phyloP scores from a whole-genome alignment of 192 early-diverging fungal genomes.

The Coemansia sp. region DNA sequence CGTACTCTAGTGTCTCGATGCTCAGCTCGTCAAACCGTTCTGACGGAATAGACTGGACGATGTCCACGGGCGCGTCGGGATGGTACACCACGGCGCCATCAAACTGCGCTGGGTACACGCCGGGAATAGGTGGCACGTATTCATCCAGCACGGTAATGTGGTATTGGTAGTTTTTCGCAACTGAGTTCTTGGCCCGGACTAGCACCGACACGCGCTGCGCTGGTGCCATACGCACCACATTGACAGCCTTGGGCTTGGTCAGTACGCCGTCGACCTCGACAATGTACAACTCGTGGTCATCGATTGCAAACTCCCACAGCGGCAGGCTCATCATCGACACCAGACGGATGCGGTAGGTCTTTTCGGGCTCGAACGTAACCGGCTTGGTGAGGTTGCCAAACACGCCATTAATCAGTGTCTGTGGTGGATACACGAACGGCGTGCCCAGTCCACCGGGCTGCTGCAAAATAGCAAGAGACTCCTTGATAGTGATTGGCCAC shows the following conservation, averaged over 20 bases:
- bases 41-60: slow-evolving; percentile 15
- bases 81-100: slow-evolving; percentile 59
- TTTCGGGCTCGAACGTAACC: slow-evolving; percentile 64
- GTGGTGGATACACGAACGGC: background rate
- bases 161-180: slow-evolving; percentile 63
- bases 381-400: slow-evolving; percentile 35
- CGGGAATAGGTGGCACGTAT: slow-evolving; percentile 67
- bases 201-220: slow-evolving; percentile 78
- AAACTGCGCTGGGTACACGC: slow-evolving; percentile 54
- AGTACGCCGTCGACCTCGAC: slow-evolving; percentile 76
- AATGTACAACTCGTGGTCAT: slow-evolving; percentile 68
- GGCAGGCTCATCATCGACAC: slow-evolving; percentile 67
- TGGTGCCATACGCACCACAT: slow-evolving; percentile 58
- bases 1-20: slow-evolving; percentile 56
- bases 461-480: background rate
- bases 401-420: slow-evolving; percentile 43
- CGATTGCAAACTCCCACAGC: slow-evolving; percentile 69
- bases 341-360: slow-evolving; percentile 74
- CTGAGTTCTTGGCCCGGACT: slow-evolving; percentile 60
- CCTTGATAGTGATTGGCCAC: slow-evolving; percentile 56
- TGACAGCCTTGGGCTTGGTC: slow-evolving; percentile 51
- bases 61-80: slow-evolving; percentile 5
- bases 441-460: background rate
- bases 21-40: slow-evolving; percentile 44
- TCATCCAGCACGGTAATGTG: slow-evolving; percentile 68